phyloP scores from a whole-genome alignment of 768 basidiomycete species.

The Hygrophorus pudorinus region DNA sequence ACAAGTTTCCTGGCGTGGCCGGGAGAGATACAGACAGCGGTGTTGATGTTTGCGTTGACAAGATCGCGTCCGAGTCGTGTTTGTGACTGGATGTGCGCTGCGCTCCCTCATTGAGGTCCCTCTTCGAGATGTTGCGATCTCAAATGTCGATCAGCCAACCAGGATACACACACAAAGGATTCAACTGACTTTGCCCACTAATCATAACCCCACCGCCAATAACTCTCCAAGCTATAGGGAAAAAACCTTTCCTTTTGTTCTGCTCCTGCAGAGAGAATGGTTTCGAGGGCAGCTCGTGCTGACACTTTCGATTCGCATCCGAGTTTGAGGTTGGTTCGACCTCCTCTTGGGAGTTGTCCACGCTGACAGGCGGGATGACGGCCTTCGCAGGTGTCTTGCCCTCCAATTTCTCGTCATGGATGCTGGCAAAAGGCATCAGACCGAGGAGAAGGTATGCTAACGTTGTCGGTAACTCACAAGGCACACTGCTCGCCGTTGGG shows the following conservation, averaged over 20 bases:
- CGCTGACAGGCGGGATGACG: neutral
- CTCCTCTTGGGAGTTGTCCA: neutral
- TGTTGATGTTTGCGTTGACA: too few species aligned
- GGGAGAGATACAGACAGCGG: too few species aligned
- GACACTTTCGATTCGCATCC: neutral
- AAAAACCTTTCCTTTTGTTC: constrained; percentile 37
- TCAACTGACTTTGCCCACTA: constrained; percentile 22
- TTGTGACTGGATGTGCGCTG: too few species aligned
- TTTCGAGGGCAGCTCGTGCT: constrained; percentile 11
- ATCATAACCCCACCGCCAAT: constrained; percentile 73
- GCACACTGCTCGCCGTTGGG: constrained; percentile 46
- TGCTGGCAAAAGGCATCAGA: constrained; percentile 21
- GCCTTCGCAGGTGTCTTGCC: neutral
- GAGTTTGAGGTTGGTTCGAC: neutral
- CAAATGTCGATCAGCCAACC: neutral
- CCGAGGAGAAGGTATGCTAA: neutral
- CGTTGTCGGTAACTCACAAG: constrained; percentile 33
- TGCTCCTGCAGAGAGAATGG: constrained; percentile 22
- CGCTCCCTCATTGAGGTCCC: too few species aligned
- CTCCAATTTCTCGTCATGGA: constrained; percentile 26
- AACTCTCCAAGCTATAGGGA: constrained; percentile 66
- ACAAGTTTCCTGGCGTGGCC: too few species aligned
- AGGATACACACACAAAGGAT: neutral
- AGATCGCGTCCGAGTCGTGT: too few species aligned
- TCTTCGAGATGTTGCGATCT: neutral